Percentiles rank a stretch among this genome's conserved stretches.
Conservation (phyloP, 106 monocot species). For the Acorus calamus region DNA sequence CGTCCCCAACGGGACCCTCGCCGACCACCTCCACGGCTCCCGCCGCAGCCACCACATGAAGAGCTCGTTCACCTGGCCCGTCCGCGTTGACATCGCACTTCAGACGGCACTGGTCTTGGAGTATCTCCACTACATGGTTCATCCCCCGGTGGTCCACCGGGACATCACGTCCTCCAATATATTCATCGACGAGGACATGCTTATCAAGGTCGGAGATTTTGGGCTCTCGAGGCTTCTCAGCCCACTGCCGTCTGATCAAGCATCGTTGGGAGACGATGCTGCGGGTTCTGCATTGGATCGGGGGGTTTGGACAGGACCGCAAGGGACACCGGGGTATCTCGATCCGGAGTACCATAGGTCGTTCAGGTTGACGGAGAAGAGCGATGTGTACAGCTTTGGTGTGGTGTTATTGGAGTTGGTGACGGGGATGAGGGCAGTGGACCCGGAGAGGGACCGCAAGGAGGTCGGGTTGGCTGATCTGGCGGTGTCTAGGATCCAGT, state of each 20-base stretch:
- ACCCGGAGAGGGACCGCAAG: constrained; percentile 47
- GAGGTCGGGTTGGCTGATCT: constrained; percentile 58
- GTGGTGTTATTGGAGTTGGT: constrained; percentile 76
- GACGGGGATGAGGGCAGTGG: constrained; percentile 73
- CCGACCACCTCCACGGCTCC: constrained; percentile 55
- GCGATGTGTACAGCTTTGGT: constrained; percentile 89
- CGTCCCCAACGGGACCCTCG: constrained; percentile 77
- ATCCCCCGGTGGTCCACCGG: constrained; percentile 79
- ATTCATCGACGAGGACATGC: constrained; percentile 67
- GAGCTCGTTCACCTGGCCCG: constrained; percentile 20
- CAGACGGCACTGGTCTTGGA: constrained; percentile 61
- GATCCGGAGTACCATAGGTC: constrained; percentile 77
- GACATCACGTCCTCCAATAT: constrained; percentile 74
- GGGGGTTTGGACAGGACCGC: constrained; percentile 65
- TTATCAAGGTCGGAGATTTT: constrained; percentile 58
- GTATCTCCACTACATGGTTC: constrained; percentile 56
- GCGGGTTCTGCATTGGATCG: constrained; percentile 14
- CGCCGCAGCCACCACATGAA: constrained; percentile 11
- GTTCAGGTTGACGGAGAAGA: constrained; percentile 74
- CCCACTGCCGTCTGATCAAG: constrained; percentile 4
- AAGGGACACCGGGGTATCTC: constrained; percentile 82
- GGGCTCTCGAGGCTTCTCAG: constrained; percentile 56
- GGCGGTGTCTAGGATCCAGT: constrained; percentile 59
- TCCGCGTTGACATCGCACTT: constrained; percentile 40
- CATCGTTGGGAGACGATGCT: neutral